These are phyloP conservation scores for Wickerhamomyces canadensis DNA, from an alignment of 805 yeast species.

Conservation along the genomic window DNA sequence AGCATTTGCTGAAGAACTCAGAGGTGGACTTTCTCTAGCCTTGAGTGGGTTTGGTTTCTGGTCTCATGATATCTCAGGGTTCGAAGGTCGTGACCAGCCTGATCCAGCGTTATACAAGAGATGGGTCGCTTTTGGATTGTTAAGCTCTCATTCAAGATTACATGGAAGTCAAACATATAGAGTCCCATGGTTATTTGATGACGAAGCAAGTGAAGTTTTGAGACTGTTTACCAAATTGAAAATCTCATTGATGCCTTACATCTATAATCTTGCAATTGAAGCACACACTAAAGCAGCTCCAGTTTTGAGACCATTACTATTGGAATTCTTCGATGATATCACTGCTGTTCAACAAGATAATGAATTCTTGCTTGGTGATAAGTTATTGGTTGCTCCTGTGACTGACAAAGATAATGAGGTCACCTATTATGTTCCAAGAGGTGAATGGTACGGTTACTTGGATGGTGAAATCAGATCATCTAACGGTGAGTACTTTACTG, in stretches of 20 bases:
- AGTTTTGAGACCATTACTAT: constrained; percentile 14
- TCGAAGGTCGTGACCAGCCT: constrained; percentile 16
- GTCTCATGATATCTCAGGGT: constrained; percentile 22
- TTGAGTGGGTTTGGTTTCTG: constrained; percentile 20
- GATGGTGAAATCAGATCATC: constrained; percentile 17
- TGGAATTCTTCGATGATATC: constrained; percentile 15
- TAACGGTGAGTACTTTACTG: constrained; percentile 13
- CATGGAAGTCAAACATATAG: constrained; percentile 19
- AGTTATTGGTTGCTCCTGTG: constrained; percentile 17
- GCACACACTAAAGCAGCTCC: constrained; percentile 16
- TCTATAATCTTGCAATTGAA: constrained; percentile 15
- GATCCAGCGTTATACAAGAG: constrained; percentile 20
- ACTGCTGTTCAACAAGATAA: constrained; percentile 10
- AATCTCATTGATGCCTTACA: constrained; percentile 20
- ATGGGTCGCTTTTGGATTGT: constrained; percentile 20
- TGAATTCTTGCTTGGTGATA: constrained; percentile 18
- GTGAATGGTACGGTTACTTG: constrained; percentile 19
- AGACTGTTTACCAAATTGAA: constrained; percentile 17
- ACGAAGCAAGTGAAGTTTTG: constrained; percentile 16
- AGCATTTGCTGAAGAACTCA: constrained; percentile 20
- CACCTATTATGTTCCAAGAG: constrained; percentile 18
- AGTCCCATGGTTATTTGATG: constrained; percentile 22
- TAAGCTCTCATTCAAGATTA: constrained; percentile 20
- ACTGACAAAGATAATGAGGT: constrained; percentile 12
- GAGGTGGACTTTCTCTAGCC: constrained; percentile 20